These are phyloP conservation scores for Spergularia bocconei DNA, from an alignment of 148 eudicot species.

Conservation along the genomic window DNA sequence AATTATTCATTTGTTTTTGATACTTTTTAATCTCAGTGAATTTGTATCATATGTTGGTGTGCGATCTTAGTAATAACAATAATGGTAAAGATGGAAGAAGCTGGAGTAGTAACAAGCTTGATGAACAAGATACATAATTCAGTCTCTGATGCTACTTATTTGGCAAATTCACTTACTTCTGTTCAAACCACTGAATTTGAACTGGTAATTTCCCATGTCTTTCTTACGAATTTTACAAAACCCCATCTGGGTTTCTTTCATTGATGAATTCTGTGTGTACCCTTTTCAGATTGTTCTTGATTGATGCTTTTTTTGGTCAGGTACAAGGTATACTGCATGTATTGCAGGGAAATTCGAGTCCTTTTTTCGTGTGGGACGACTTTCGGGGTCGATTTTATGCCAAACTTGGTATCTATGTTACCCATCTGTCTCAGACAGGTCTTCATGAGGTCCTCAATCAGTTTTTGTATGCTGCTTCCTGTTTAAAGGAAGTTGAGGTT, in stretches of 20 bases:
- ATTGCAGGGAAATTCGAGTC: conserved; percentile 74
- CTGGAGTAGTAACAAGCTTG: conserved; percentile 44
- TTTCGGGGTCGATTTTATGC: conserved; percentile 41
- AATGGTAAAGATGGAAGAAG: conserved; percentile 47
- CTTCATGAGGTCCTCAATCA: conserved; percentile 62
- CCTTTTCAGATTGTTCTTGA: neutral
- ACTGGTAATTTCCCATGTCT: conserved; percentile 45
- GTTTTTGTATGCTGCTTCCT: conserved; percentile 69
- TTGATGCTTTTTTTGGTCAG: conserved; percentile 28
- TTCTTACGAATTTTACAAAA: neutral
- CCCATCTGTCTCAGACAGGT: conserved; percentile 70
- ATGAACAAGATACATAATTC: conserved; percentile 45
- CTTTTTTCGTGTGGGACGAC: conserved; percentile 63
- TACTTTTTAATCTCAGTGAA: too few relatives aligned
- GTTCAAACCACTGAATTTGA: conserved; percentile 60
- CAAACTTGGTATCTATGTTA: conserved; percentile 57
- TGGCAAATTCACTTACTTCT: conserved; percentile 54
- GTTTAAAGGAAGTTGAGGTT: conserved; percentile 59
- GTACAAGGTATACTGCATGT: conserved; percentile 73
- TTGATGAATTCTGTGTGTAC: neutral
- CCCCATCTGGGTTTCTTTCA: neutral
- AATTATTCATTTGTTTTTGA: too few relatives aligned
- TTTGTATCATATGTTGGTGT: too few relatives aligned
- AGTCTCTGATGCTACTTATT: conserved; percentile 45
- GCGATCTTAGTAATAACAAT: too few relatives aligned